phyloP scores from a whole-genome alignment of 371 early-diverging fungal genomes.

The Mucor circinelloides region DNA sequence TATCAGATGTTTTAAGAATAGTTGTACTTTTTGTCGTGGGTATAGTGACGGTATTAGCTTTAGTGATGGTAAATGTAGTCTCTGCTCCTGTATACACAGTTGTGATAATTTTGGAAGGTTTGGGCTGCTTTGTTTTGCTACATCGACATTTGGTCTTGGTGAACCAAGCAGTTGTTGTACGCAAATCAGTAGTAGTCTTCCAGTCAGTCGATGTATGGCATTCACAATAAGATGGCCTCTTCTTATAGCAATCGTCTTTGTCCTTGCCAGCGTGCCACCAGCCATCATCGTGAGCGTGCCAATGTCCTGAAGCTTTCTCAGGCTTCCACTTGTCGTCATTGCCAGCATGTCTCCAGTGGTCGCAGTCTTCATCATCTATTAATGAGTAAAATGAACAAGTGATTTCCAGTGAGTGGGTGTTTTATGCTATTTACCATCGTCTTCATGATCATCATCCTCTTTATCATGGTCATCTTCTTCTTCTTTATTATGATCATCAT shows the following conservation, averaged over 20 bases:
- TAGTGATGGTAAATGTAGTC: background rate
- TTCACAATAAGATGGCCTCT: background rate
- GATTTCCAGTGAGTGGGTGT: background rate
- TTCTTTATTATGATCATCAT: background rate
- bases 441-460: background rate
- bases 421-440: background rate
- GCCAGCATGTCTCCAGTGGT: background rate
- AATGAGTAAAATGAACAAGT: background rate
- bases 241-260: background rate
- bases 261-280: background rate
- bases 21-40: background rate
- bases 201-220: background rate
- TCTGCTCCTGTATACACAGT: background rate
- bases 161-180: background rate
- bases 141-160: background rate
- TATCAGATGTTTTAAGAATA: background rate
- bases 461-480: background rate
- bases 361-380: background rate
- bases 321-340: background rate
- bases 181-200: background rate
- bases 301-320: background rate
- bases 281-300: background rate
- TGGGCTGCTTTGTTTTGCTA: background rate
- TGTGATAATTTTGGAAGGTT: background rate
- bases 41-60: background rate